Conservation (phyloP, 2,329 filamentous ascomycete genomes). For the Diaporthe vaccinii region DNA sequence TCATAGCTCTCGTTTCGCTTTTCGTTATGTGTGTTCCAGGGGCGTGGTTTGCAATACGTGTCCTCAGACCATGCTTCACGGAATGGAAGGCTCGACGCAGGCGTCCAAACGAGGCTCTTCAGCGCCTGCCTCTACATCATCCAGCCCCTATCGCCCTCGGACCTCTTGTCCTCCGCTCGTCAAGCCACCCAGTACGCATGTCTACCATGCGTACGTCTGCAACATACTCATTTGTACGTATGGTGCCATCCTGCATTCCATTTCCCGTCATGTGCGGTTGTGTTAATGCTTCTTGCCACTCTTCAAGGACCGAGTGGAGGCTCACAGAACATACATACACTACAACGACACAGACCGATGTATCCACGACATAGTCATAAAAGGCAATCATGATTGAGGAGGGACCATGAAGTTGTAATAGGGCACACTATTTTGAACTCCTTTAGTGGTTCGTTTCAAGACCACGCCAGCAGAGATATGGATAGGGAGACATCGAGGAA, state of each 20-base stretch:
- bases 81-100: background rate
- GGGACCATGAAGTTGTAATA: no score
- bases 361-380: accelerated
- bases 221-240: background rate
- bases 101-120: background rate
- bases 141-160: background rate
- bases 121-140: background rate
- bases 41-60: background rate
- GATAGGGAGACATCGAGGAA: accelerated
- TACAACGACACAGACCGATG: background rate
- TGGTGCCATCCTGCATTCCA: background rate
- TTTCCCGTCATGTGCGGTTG: background rate
- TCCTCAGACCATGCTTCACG: background rate
- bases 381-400: accelerated
- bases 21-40: background rate
- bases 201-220: background rate
- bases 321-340: background rate
- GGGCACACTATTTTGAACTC: no score
- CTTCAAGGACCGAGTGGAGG: background rate
- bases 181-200: no score
- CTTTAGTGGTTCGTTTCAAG: no score
- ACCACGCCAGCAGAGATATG: background rate
- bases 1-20: background rate
- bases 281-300: background rate
- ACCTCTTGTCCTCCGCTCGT: background rate